phyloP scores from a whole-genome alignment of 768 basidiomycete genomes.

The Dacryopinax spathularia region DNA sequence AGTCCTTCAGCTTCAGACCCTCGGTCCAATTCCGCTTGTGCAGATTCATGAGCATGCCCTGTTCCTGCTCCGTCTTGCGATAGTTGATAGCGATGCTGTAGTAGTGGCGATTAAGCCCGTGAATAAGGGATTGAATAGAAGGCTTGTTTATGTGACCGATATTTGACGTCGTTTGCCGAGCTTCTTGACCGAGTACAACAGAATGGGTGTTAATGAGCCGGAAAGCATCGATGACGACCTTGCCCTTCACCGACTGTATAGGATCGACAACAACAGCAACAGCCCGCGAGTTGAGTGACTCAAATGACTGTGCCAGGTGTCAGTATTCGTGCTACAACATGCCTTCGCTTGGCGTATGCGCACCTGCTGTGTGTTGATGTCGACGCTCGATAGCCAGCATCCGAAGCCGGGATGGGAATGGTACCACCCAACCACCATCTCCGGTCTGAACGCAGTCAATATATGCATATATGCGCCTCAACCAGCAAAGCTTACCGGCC shows the following conservation, averaged over 20 bases:
- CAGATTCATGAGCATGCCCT: conserved; percentile 96
- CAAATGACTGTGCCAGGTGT: conserved; percentile 60
- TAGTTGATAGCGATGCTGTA: conserved; percentile 97
- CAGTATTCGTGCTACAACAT: conserved; percentile 12
- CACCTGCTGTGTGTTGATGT: conserved; percentile 97
- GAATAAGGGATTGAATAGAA: conserved; percentile 95
- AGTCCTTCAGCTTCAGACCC: conserved; percentile 82
- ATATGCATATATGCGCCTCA: conserved; percentile 4
- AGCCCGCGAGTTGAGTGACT: conserved; percentile 79
- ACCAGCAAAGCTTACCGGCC: conserved; percentile 52
- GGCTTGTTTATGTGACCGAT: conserved; percentile 99
- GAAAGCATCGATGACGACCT: conserved; percentile 98
- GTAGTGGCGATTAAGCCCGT: conserved; percentile 94
- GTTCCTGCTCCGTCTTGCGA: conserved; percentile 94
- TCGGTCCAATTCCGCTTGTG: conserved; percentile 99
- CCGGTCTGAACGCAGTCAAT: conserved; percentile 43
- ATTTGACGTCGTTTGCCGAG: conserved; percentile 93
- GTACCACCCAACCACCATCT: conserved; percentile 99
- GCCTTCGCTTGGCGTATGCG: conserved; percentile 14
- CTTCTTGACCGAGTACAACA: conserved; percentile 83
- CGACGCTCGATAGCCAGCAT: conserved; percentile 96
- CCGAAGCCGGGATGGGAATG: conserved; percentile 99
- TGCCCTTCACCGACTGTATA: conserved; percentile 96
- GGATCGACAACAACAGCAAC: conserved; percentile 97
- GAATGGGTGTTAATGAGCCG: conserved; percentile 86